Base-by-base conservation (phyloP, 192 early-diverging fungal genomes). In the Allomyces macrogynus region DNA sequence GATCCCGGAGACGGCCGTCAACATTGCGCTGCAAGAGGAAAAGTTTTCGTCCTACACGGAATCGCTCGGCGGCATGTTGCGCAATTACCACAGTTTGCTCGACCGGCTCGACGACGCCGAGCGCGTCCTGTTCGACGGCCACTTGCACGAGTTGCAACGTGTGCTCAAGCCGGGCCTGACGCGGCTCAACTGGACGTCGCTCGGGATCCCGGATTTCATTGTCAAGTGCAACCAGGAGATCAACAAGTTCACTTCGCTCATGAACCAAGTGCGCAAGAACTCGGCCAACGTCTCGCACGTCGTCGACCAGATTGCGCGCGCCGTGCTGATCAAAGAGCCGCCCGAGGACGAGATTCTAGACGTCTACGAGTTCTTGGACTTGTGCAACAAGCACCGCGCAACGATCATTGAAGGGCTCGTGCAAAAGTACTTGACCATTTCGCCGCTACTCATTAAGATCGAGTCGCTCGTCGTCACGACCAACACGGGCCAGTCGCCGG, bases 41-140 rank as follows among this genome's bases (percentile, higher is more conserved):
- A 83, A 89, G 24, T 90, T 99, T 16, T 97, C 98, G 76, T 94
- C 94, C 8, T 96, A 88, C 74, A 94, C 97, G 11, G 94, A 98
- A 14, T 88, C 89, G 62, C 73, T 99, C 61, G 95, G 83, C 75
- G 95, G 98, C 69, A 91, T 94, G 2, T 85, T 95, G 23, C 79
- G 92, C 23, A 95, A 90, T 25, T 99, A 94, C 67, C 84, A 82
- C 22, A 87, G 93, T 69, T 87, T 90, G 23, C 74, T 87, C 62
- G 80, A 86, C 63, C 83, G 86, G 61, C 76, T 97, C 64, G 80
- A 87, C 60, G 81, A 81, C 49, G 86, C 81, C 44, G 83, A 95
- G 26, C 73, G 78, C 14, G 71, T 86, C 23, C 80, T 99, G 60
- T 86, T 94, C 20, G 93, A 92, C 9, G 89, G 85, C 23, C 95